Percentiles rank a stretch among this genome's conserved stretches.
These are phyloP conservation scores for Blastomyces percursus DNA, from an alignment of 2,329 filamentous ascomycete genomes.

Conservation along the genomic window DNA sequence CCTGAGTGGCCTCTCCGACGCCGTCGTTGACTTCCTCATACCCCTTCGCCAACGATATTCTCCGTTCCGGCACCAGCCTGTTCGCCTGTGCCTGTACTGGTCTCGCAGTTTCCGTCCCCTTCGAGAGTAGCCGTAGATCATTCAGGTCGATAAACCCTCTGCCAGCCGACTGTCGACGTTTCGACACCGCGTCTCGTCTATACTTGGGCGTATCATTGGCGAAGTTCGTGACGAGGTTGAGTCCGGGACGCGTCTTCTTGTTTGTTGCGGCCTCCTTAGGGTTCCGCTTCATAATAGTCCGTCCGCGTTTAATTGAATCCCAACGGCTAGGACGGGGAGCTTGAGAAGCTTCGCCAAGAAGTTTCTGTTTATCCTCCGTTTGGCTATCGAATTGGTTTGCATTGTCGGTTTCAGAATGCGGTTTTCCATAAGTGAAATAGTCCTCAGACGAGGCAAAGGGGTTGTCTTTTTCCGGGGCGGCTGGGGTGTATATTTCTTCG, in stretches of 20 bases:
- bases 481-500: constrained; percentile 32
- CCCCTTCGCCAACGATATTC: constrained; percentile 16
- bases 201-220: constrained; percentile 11
- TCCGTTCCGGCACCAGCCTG: constrained; percentile 11
- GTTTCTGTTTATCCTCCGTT: background rate
- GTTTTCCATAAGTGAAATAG: constrained; percentile 14
- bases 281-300: constrained; percentile 7
- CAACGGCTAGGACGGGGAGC: background rate
- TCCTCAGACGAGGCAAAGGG: constrained; percentile 26
- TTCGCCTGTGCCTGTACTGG: constrained; percentile 16
- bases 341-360: background rate
- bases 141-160: constrained; percentile 27
- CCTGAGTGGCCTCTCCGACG: constrained; percentile 1
- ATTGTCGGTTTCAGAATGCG: background rate
- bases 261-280: constrained; percentile 17
- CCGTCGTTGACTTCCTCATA: constrained; percentile 18
- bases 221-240: constrained; percentile 37
- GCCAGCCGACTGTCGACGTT: constrained; percentile 1
- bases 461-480: constrained; percentile 19
- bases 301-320: constrained; percentile 1
- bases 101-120: constrained; percentile 21
- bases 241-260: constrained; percentile 25
- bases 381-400: background rate
- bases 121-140: constrained; percentile 28
- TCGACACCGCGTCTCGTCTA: constrained; percentile 7